phyloP scores from a whole-genome alignment of 768 basidiomycete species.

The Xerocomellus amylosporus region DNA sequence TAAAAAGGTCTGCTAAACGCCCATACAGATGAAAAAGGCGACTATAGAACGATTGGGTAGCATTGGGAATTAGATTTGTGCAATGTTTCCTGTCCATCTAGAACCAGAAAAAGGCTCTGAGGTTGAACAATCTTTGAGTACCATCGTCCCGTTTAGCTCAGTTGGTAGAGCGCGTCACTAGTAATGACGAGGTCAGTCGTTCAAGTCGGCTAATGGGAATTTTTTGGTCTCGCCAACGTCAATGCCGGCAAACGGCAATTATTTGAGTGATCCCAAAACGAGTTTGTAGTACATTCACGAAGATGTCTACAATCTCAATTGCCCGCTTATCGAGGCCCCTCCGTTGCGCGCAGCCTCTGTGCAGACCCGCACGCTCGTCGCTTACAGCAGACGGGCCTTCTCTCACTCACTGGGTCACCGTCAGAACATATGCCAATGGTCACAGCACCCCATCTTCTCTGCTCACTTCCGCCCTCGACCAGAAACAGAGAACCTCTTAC shows the following conservation, averaged over 20 bases:
- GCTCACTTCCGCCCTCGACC: constrained; percentile 65
- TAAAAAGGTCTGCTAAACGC: neutral
- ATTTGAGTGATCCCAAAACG: constrained; percentile 11
- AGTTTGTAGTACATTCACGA: neutral
- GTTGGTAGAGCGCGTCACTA: constrained; percentile 67
- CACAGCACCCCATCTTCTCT: constrained; percentile 46
- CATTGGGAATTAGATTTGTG: constrained; percentile 18
- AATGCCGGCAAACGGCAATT: too few species aligned
- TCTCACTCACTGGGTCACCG: neutral
- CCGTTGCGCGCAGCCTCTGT: neutral
- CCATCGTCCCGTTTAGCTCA: constrained; percentile 37
- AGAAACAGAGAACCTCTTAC: constrained; percentile 41
- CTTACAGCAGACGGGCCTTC: neutral
- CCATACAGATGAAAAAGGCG: constrained; percentile 29
- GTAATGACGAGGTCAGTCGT: constrained; percentile 71
- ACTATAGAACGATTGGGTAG: constrained; percentile 22
- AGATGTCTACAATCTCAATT: constrained; percentile 13
- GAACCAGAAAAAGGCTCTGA: too few species aligned
- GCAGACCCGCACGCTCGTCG: neutral
- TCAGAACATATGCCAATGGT: constrained; percentile 47
- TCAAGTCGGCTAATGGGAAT: constrained; percentile 54
- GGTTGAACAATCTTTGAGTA: neutral
- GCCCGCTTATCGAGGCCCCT: constrained; percentile 7
- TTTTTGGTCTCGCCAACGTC: constrained; percentile 7
- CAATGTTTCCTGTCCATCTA: too few species aligned